phyloP scores from a whole-genome alignment of 169 alveolate genomes.

The Plasmodium reichenowi region DNA sequence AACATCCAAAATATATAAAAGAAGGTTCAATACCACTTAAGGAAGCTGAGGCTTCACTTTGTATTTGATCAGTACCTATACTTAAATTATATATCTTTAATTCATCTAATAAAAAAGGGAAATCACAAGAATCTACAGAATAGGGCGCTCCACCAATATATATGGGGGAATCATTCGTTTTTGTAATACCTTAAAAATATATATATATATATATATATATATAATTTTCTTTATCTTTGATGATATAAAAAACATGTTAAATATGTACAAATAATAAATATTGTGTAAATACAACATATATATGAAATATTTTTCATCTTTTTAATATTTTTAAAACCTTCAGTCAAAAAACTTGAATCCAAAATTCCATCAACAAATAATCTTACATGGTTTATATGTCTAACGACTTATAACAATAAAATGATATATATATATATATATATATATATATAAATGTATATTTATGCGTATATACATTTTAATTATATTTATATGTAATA shows the following conservation, averaged over 20 bases:
- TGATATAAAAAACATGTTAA: background rate
- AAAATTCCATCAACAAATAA: slow-evolving; percentile 69
- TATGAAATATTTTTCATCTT: background rate
- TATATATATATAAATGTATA: slow-evolving; percentile 6
- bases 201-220: too few species aligned
- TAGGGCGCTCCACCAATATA: slow-evolving; percentile 90
- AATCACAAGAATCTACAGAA: slow-evolving; percentile 85
- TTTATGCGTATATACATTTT: background rate
- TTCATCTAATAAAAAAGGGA: slow-evolving; percentile 90
- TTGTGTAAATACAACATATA: background rate
- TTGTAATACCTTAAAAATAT: slow-evolving; percentile 74
- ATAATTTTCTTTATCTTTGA: too few species aligned
- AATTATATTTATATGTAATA: background rate
- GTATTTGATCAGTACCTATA: slow-evolving; percentile 83
- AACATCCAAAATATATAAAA: slow-evolving; percentile 89
- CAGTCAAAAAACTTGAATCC: slow-evolving; percentile 69
- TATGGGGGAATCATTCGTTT: slow-evolving; percentile 87
- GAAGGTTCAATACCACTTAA: slow-evolving; percentile 91
- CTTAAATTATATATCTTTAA: slow-evolving; percentile 85
- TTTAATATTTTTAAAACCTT: slow-evolving; percentile 32
- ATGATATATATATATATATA: slow-evolving; percentile 3
- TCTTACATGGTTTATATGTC: slow-evolving; percentile 59
- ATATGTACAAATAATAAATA: background rate
- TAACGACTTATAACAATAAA: slow-evolving; percentile 52
- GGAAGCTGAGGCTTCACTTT: slow-evolving; percentile 84